Percentiles rank a stretch among this genome's conserved stretches.
These are phyloP conservation scores for Vanrija sp. DNA, from an alignment of 1,284 basidiomycete genomes.

Conservation along the genomic window DNA sequence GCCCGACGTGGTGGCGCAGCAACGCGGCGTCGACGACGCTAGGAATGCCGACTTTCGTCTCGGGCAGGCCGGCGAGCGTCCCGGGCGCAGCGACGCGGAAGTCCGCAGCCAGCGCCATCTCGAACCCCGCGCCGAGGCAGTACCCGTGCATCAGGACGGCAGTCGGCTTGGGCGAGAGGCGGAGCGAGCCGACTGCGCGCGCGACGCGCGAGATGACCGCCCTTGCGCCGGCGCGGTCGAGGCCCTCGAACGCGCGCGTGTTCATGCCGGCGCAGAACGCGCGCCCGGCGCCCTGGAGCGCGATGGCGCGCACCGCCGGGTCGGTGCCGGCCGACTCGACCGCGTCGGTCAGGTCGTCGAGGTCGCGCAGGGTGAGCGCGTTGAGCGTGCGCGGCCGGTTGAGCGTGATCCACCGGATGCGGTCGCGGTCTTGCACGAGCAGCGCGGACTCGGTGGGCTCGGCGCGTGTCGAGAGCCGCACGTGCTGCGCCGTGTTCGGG, in stretches of 20 bases:
- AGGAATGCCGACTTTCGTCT: slow-evolving; percentile 19
- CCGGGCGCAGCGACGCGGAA: slow-evolving; percentile 4
- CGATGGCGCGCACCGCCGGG: slow-evolving; percentile 12
- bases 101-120: slow-evolving; percentile 19
- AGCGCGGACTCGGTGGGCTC: not conserved
- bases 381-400: slow-evolving; percentile 12
- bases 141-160: slow-evolving; percentile 15
- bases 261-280: slow-evolving; percentile 19
- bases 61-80: slow-evolving; percentile 11
- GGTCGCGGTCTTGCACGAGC: slow-evolving; percentile 4
- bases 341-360: slow-evolving; percentile 6
- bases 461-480: too few species aligned
- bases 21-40: slow-evolving; percentile 16
- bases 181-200: slow-evolving; percentile 11
- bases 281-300: slow-evolving; percentile 4
- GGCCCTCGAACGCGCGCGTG: slow-evolving; percentile 12
- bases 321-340: slow-evolving; percentile 7
- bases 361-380: slow-evolving; percentile 9
- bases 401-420: slow-evolving; percentile 13
- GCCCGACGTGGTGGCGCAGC: slow-evolving; percentile 10
- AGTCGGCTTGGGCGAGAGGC: slow-evolving; percentile 11
- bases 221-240: not conserved
- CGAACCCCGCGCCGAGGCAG: slow-evolving; percentile 17
- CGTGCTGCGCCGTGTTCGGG: too few species aligned
- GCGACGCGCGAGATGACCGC: slow-evolving; percentile 8